A percentile compares a stretch with the other conserved stretches of the same genome.
Conservation (phyloP, 345 rosid genomes). For the Bruguiera sexangula region DNA sequence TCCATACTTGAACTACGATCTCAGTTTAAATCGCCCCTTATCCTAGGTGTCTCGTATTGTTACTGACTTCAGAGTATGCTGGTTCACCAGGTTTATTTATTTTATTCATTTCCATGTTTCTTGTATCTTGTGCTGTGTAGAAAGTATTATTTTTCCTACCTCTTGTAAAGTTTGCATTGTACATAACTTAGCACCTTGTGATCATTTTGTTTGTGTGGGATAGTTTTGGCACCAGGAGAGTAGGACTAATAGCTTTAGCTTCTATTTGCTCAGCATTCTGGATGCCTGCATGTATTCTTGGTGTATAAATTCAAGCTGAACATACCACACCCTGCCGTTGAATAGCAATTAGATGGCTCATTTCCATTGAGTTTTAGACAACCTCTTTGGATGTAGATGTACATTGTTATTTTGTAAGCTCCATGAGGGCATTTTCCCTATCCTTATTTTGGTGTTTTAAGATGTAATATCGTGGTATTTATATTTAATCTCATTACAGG, state of each 20-base stretch:
- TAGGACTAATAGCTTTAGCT: not conserved
- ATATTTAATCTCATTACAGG: too few relatives aligned
- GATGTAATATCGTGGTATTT: too few relatives aligned
- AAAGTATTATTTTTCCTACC: not conserved
- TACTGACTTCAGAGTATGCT: too few relatives aligned
- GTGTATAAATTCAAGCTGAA: not conserved
- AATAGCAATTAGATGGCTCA: not conserved
- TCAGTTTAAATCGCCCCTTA: too few relatives aligned
- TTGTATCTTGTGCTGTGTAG: too few relatives aligned
- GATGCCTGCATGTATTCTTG: not conserved
- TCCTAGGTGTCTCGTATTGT: too few relatives aligned
- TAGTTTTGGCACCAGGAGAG: not conserved
- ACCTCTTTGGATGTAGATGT: not conserved
- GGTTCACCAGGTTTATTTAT: not conserved
- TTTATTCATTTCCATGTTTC: not conserved
- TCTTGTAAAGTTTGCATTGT: not conserved
- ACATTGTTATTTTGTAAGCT: not conserved
- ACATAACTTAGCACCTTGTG: too few relatives aligned
- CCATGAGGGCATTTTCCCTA: too few relatives aligned
- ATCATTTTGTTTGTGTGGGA: not conserved
- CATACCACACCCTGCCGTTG: not conserved
- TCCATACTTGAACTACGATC: too few relatives aligned
- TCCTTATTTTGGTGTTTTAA: too few relatives aligned
- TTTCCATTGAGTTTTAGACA: not conserved
- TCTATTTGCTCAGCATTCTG: not conserved